A percentile compares a stretch with the other conserved stretches of the same genome.
phyloP scores from a whole-genome alignment of 1,284 basidiomycete species.

The Neolentinus lepideus region DNA sequence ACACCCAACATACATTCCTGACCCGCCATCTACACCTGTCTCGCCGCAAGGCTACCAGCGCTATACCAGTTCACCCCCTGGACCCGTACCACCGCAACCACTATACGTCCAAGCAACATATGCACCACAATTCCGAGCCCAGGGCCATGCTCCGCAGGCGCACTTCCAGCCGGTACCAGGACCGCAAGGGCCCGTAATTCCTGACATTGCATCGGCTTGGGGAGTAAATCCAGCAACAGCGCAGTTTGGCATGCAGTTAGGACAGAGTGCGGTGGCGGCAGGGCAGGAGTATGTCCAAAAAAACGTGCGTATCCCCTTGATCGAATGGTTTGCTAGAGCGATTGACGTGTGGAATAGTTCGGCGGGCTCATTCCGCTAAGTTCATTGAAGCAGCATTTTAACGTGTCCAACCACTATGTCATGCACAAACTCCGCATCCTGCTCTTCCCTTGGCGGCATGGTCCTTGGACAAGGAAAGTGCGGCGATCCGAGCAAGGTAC shows the following conservation, averaged over 20 bases:
- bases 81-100: constrained; percentile 13
- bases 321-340: background rate
- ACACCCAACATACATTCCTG: constrained; percentile 84
- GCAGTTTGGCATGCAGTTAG: constrained; percentile 95
- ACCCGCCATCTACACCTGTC: constrained; percentile 76
- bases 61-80: constrained; percentile 54
- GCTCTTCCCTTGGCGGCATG: constrained; percentile 95
- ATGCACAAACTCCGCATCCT: constrained; percentile 85
- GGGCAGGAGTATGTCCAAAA: constrained; percentile 95
- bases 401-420: constrained; percentile 96
- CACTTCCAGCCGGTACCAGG: background rate
- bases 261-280: constrained; percentile 85
- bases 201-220: constrained; percentile 51
- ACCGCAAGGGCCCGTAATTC: constrained; percentile 24
- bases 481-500: constrained; percentile 59
- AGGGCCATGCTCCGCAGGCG: constrained; percentile 6
- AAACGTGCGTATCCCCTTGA: constrained; percentile 55
- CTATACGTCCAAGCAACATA: constrained; percentile 1
- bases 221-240: constrained; percentile 91
- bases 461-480: constrained; percentile 69
- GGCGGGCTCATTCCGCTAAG: constrained; percentile 72
- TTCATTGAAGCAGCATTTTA: constrained; percentile 89
- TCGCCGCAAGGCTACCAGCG: constrained; percentile 75
- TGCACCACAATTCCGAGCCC: constrained; percentile 6
- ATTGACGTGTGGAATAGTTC: constrained; percentile 41